Evolutionary conservation across 2,329 filamentous ascomycete genomes (phyloP), one percentile per base, ranked within the genome.

Genomic region (Aureobasidium mangrovei): DNA sequence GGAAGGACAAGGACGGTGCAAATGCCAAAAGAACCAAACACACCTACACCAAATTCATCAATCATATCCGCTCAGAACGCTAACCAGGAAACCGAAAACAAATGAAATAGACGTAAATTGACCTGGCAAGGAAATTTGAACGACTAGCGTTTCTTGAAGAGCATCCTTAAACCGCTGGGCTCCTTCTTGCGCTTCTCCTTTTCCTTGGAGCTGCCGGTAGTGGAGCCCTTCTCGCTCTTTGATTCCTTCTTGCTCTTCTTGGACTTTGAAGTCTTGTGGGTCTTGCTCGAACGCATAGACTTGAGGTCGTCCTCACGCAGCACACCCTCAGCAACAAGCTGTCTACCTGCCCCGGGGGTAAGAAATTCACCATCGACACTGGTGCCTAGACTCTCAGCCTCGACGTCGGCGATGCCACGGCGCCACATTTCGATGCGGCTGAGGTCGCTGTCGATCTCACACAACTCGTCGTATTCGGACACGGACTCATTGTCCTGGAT

Each of bases 331-430:
- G 70, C 70, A 48, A 75, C 69, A 41, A 76, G 64, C 26, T 71
- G 70, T 46, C 66, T 64, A 7, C 70, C 69, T 2, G 81, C 82
- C 3, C 72, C 73, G 0, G 79, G 80, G 3, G 81, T 84, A 64
- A 84, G 78, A 65, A 83, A 83, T 62, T 84, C 82, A 54, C 81
- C 81, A 49, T 84, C 82, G 9, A 84, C 81, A 29, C 77, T 83
- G 4, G 80, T 83, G 27, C 77, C 80, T 4, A 73, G 60, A 60
- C 77, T 80, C 6, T 69, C 64, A 4, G 74, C 77, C 58, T 78
- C 77, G 12, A 72, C 71, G 53, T 83, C 81, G 3, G 80, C 78
- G 41, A 85, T 82, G 24, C 82, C 82, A 32, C 82, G 75, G 46
- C 82, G 75, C 82, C 82, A 85, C 55, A 72, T 70, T 62, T 85